Percentiles rank a stretch among this genome's conserved stretches.
These are phyloP conservation scores for Populus davidiana DNA, from an alignment of 345 rosid genomes.

Conservation along the genomic window DNA sequence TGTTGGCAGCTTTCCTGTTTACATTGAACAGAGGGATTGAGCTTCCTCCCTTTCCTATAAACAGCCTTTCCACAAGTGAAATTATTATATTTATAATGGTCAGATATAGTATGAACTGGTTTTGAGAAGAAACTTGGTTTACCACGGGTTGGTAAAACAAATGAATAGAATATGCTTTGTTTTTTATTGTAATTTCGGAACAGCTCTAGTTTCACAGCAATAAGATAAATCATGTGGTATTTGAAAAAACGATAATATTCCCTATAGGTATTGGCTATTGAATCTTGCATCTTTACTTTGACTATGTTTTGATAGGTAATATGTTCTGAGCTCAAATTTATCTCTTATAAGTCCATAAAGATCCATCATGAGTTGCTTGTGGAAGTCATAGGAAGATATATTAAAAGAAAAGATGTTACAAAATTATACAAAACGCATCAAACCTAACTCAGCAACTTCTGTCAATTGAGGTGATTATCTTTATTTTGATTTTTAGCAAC, in stretches of 20 bases:
- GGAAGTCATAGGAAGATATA: no score
- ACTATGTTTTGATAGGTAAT: not conserved
- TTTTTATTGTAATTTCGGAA: not conserved
- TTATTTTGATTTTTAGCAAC: not conserved
- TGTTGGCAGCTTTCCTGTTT: not conserved
- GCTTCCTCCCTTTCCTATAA: not conserved
- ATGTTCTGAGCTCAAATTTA: not conserved
- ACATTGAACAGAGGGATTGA: not conserved
- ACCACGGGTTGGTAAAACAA: slow-evolving; percentile 57
- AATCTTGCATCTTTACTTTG: no score
- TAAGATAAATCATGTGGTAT: not conserved
- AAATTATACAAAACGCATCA: no score
- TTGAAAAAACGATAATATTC: not conserved
- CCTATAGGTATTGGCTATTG: not conserved
- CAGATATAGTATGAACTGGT: not conserved
- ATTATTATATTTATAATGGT: not conserved
- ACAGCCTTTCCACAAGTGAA: not conserved
- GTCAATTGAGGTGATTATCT: no score
- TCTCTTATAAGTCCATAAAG: no score
- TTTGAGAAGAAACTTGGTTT: not conserved
- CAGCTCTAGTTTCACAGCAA: not conserved
- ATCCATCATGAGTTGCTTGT: not conserved
- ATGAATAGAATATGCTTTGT: not conserved
- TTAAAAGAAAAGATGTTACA: no score
- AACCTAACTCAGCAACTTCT: no score